Conservation (phyloP, 1,284 basidiomycete genomes). For the Boletus nobilissimus region DNA sequence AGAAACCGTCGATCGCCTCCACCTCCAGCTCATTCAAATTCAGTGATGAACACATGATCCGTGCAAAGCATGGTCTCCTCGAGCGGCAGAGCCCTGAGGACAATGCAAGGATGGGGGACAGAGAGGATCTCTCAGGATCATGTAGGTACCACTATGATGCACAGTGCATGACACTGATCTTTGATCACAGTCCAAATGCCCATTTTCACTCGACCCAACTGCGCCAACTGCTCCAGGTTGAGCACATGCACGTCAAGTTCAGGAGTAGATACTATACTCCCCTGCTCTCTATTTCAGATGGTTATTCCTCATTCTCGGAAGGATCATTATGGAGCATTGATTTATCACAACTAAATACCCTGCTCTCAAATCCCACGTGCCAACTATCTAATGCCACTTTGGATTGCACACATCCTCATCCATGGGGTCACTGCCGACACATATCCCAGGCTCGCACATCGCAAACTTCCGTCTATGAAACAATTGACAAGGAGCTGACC, state of each 20-base stretch:
- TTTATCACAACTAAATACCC: conserved; percentile 63
- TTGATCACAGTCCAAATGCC: conserved; percentile 54
- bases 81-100: conserved; percentile 76
- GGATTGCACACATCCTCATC: conserved; percentile 56
- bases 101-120: conserved; percentile 66
- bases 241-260: conserved; percentile 70
- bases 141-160: conserved; percentile 54
- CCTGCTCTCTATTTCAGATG: conserved; percentile 71
- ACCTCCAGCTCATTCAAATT: conserved; percentile 65
- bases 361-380: conserved; percentile 61
- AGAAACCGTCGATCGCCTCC: conserved; percentile 70
- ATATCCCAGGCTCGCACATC: conserved; percentile 71
- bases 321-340: conserved; percentile 82
- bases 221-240: conserved; percentile 66
- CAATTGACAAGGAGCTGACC: conserved; percentile 76
- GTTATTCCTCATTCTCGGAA: conserved; percentile 69
- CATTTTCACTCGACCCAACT: conserved; percentile 68
- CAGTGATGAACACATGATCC: conserved; percentile 73
- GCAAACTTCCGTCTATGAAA: conserved; percentile 78
- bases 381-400: conserved; percentile 50
- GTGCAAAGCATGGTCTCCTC: conserved; percentile 66
- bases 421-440: conserved; percentile 72
- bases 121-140: conserved; percentile 66
- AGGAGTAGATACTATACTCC: conserved; percentile 65
- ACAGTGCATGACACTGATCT: conserved; percentile 12